Conservation (phyloP, 257 asterid genomes). For the Forsythia viridissima region DNA sequence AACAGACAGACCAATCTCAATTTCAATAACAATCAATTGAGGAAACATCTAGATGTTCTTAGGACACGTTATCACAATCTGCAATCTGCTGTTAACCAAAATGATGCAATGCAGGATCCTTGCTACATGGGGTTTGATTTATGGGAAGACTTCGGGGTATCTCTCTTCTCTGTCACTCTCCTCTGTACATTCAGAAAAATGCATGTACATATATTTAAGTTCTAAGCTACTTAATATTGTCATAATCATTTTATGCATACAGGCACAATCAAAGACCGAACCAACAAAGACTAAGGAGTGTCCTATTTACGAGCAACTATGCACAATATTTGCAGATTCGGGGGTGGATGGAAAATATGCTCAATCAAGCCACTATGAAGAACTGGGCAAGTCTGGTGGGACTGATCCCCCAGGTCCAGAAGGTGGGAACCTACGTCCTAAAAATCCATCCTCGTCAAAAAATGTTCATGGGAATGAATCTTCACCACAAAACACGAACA, state of each 20-base stretch:
- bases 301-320: conserved; percentile 74
- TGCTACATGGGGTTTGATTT: conserved; percentile 77
- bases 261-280: conserved; percentile 82
- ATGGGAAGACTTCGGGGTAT: conserved; percentile 95
- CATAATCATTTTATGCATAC: conserved; percentile 16
- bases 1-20: conserved; percentile 66
- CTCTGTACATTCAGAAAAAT: not conserved
- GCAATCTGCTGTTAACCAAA: conserved; percentile 62
- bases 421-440: conserved; percentile 41
- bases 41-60: conserved; percentile 92
- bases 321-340: conserved; percentile 82
- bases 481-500: conserved; percentile 38
- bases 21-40: conserved; percentile 87
- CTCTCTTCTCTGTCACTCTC: conserved; percentile 20
- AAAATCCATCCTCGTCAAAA: conserved; percentile 49
- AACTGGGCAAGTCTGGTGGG: conserved; percentile 46
- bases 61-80: conserved; percentile 76
- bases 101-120: conserved; percentile 60
- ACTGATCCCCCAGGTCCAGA: conserved; percentile 40
- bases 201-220: not conserved
- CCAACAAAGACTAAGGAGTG: conserved; percentile 78
- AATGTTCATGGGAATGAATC: conserved; percentile 39
- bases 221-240: not conserved
- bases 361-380: conserved; percentile 92
- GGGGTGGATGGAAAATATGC: conserved; percentile 90